Evolutionary conservation across 140 eudicot species (phyloP).

Genomic region (Senecio squalidus): DNA sequence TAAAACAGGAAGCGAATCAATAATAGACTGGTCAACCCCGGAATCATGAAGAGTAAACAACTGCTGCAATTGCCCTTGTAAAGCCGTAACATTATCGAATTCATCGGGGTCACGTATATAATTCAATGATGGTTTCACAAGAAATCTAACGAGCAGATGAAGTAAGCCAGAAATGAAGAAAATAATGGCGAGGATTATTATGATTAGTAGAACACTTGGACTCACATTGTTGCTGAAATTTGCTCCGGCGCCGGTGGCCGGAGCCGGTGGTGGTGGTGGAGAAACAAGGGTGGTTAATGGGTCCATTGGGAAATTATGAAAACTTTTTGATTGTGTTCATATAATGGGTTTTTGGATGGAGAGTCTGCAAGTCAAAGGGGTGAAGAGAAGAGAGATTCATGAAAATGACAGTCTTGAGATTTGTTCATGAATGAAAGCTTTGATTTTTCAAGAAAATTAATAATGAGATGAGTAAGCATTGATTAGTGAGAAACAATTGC

Average conservation of each 20-base stretch:
- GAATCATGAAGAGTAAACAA: slow-evolving; percentile 79
- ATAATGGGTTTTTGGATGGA: slow-evolving; percentile 24
- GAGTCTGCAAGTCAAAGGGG: slow-evolving; percentile 46
- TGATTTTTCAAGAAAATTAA: slow-evolving; percentile 23
- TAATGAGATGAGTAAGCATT: slow-evolving; percentile 24
- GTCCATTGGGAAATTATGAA: too few relatives aligned
- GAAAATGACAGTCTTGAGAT: slow-evolving; percentile 20
- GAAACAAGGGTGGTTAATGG: too few relatives aligned
- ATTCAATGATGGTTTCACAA: slow-evolving; percentile 39
- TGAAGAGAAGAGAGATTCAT: slow-evolving; percentile 19
- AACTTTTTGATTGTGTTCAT: too few relatives aligned
- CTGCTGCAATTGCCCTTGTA: slow-evolving; percentile 81
- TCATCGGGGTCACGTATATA: slow-evolving; percentile 83
- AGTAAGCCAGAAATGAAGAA: slow-evolving; percentile 79
- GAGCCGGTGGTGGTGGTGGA: slow-evolving; percentile 24
- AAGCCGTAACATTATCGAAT: slow-evolving; percentile 53
- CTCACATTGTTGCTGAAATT: slow-evolving; percentile 54
- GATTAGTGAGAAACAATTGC: background rate
- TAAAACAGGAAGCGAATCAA: slow-evolving; percentile 78
- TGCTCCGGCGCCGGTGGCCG: slow-evolving; percentile 22
- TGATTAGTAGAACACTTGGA: slow-evolving; percentile 65
- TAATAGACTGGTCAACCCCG: slow-evolving; percentile 83
- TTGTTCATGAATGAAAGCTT: slow-evolving; percentile 18
- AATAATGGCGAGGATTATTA: slow-evolving; percentile 63
- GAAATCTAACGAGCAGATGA: slow-evolving; percentile 66